Conservation (phyloP, 352 stramenopile species). For the Phytopythium helicoides region DNA sequence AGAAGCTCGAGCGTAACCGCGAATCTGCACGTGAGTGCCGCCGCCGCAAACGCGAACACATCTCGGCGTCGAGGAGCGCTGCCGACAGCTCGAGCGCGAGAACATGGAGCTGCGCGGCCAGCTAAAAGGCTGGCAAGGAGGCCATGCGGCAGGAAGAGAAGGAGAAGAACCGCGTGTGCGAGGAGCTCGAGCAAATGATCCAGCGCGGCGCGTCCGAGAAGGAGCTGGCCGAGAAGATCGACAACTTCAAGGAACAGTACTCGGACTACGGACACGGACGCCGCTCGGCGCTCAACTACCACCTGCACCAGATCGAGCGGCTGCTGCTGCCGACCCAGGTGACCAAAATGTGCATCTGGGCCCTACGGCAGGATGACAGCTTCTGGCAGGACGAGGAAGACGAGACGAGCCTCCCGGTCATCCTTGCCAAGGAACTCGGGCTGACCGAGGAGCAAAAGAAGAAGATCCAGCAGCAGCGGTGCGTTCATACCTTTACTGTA, state of each 20-base stretch:
- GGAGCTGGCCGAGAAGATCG: conserved; percentile 92
- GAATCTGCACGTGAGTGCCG: conserved; percentile 90
- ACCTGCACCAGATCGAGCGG: conserved; percentile 93
- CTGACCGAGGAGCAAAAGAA: conserved; percentile 92
- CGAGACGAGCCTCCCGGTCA: conserved; percentile 87
- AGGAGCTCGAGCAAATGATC: conserved; percentile 85
- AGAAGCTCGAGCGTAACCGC: conserved; percentile 91
- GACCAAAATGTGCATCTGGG: conserved; percentile 93
- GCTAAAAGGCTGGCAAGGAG: conserved; percentile 86
- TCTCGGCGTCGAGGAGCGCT: conserved; percentile 78
- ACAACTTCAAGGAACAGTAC: conserved; percentile 94
- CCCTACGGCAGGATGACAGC: conserved; percentile 87
- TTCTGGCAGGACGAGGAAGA: conserved; percentile 90
- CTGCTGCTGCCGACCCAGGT: conserved; percentile 93
- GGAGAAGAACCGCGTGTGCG: conserved; percentile 83
- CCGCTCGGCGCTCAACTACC: conserved; percentile 83
- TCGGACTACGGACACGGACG: conserved; percentile 91
- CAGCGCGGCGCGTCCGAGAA: conserved; percentile 74
- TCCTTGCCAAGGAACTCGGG: conserved; percentile 88
- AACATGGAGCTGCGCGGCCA: conserved; percentile 91
- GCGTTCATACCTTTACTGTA: conserved; percentile 12
- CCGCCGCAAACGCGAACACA: conserved; percentile 86
- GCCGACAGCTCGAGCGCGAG: conserved; percentile 83
- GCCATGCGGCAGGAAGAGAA: conserved; percentile 84
- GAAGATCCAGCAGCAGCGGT: conserved; percentile 91